Conservation (phyloP, 2,329 filamentous ascomycete species). For the Nemania sp. region DNA sequence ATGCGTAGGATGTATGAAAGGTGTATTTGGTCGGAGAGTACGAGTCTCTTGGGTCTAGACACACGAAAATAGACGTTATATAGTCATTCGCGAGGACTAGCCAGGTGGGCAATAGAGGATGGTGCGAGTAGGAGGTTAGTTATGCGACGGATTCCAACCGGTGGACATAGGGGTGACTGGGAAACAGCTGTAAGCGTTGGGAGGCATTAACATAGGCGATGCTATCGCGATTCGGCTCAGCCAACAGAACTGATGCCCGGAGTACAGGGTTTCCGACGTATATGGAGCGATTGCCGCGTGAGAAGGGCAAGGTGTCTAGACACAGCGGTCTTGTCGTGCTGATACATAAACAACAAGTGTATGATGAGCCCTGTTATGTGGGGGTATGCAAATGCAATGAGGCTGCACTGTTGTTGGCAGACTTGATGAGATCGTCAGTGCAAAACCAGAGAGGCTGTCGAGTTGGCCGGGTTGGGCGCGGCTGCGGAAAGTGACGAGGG, state of each 20-base stretch:
- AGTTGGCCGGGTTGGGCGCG: too few relatives aligned
- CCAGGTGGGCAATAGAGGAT: conserved; percentile 42
- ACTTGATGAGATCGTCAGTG: conserved; percentile 22
- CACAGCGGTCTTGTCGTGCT: conserved; percentile 87
- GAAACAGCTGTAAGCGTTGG: conserved; percentile 52
- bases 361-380: conserved; percentile 42
- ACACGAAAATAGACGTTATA: conserved; percentile 31
- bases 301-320: conserved; percentile 85
- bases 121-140: conserved; percentile 54
- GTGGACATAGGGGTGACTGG: conserved; percentile 60
- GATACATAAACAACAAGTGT: conserved; percentile 90
- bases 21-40: conserved; percentile 20
- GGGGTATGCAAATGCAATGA: conserved; percentile 30
- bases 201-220: conserved; percentile 59
- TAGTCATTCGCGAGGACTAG: conserved; percentile 39
- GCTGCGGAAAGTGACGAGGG: too few relatives aligned
- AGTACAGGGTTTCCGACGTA: conserved; percentile 92
- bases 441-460: conserved; percentile 11
- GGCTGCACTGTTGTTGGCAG: conserved; percentile 15
- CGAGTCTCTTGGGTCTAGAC: conserved; percentile 32
- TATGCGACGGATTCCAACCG: conserved; percentile 55
- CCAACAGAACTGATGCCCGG: conserved; percentile 88
- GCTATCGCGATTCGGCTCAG: conserved; percentile 59
- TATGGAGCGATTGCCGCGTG: conserved; percentile 97
- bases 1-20: conserved; percentile 14